Evolutionary conservation across 345 rosid genomes (phyloP).

Genomic region (Psidium guajava): DNA sequence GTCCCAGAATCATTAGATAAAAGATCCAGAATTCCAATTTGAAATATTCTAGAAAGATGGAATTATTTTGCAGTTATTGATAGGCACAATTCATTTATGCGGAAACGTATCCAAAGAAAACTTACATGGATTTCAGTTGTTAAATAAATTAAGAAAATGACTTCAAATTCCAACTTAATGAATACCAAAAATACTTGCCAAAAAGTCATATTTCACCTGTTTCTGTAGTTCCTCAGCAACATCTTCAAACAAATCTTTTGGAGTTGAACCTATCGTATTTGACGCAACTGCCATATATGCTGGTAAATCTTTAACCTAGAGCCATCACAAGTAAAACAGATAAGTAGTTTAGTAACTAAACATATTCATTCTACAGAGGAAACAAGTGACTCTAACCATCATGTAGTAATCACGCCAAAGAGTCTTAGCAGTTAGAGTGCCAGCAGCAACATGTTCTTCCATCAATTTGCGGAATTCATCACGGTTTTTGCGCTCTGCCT

Average conservation of each 20-base stretch:
- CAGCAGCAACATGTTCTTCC: constrained; percentile 70
- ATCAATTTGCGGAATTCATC: constrained; percentile 85
- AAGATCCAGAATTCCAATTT: not conserved
- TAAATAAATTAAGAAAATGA: not conserved
- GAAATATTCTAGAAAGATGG: not conserved
- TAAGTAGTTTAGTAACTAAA: not conserved
- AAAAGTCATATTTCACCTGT: constrained; percentile 25
- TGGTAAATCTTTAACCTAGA: constrained; percentile 72
- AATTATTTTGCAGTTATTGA: not conserved
- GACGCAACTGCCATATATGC: constrained; percentile 50
- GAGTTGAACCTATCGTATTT: constrained; percentile 80
- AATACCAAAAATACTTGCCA: not conserved
- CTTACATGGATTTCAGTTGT: not conserved
- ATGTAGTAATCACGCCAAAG: constrained; percentile 82
- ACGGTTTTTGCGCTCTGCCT: constrained; percentile 89
- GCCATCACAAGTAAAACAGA: not conserved
- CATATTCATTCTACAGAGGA: not conserved
- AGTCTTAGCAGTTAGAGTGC: constrained; percentile 67
- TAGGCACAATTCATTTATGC: not conserved
- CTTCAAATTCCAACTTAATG: not conserved
- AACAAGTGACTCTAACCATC: constrained; percentile 32
- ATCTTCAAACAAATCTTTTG: constrained; percentile 90
- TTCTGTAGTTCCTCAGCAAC: constrained; percentile 70
- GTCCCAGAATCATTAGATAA: not conserved
- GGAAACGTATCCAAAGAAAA: not conserved